phyloP scores from a whole-genome alignment of 2,329 filamentous ascomycete species.

The Colletotrichum spaethianum region DNA sequence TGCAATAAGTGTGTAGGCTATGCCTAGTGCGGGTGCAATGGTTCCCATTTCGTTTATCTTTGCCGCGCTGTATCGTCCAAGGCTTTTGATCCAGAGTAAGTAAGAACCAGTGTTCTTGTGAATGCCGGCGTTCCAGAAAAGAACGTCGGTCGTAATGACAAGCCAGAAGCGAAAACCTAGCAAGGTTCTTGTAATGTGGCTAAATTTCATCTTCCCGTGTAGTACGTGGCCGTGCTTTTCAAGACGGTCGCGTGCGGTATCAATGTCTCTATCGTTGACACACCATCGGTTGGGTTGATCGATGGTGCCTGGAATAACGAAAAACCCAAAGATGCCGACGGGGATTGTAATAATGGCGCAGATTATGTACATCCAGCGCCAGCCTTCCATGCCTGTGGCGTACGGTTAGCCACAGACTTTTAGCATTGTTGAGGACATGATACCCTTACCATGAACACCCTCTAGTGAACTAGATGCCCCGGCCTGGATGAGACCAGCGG shows the following conservation, averaged over 20 bases:
- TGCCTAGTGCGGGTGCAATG: slow-evolving; percentile 4
- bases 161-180: slow-evolving; percentile 56
- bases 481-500: slow-evolving; percentile 64
- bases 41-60: slow-evolving; percentile 63
- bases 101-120: slow-evolving; percentile 53
- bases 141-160: slow-evolving; percentile 53
- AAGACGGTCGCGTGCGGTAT: slow-evolving; percentile 46
- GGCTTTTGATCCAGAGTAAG: slow-evolving; percentile 57
- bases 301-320: slow-evolving; percentile 66
- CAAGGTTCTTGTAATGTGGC: slow-evolving; percentile 52
- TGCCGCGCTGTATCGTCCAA: slow-evolving; percentile 59
- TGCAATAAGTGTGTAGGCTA: slow-evolving; percentile 8
- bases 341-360: slow-evolving; percentile 69
- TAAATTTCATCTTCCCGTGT: slow-evolving; percentile 52
- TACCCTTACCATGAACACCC: slow-evolving; percentile 52
- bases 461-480: slow-evolving; percentile 57
- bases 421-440: background rate
- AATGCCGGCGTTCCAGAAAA: slow-evolving; percentile 65
- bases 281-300: slow-evolving; percentile 60
- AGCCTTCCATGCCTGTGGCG: slow-evolving; percentile 56
- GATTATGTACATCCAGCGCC: slow-evolving; percentile 71
- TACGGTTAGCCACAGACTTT: background rate
- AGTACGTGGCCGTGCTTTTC: slow-evolving; percentile 58
- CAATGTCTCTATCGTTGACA: slow-evolving; percentile 51
- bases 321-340: slow-evolving; percentile 63